Percentiles rank a stretch among this genome's conserved stretches.
phyloP scores from a whole-genome alignment of 345 rosid genomes.

The Leavenworthia alabamica region DNA sequence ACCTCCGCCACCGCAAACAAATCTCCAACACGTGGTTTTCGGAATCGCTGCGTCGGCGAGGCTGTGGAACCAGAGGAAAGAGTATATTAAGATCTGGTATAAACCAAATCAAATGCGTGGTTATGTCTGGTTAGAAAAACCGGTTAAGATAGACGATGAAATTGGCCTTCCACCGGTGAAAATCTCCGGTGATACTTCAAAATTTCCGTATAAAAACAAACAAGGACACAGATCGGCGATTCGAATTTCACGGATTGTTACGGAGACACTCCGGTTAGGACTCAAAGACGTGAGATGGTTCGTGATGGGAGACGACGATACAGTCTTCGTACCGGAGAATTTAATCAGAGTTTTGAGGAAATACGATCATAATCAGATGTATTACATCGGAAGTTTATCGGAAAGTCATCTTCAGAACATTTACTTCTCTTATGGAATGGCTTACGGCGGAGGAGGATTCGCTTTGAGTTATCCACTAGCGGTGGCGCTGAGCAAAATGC shows the following conservation, averaged over 20 bases:
- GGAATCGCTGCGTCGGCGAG: conserved; percentile 98
- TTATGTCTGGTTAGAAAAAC: conserved; percentile 73
- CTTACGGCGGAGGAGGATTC: conserved; percentile 98
- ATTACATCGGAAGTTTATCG: conserved; percentile 92
- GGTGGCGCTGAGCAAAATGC: conserved; percentile 74
- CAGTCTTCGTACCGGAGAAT: conserved; percentile 80
- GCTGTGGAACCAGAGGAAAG: conserved; percentile 77
- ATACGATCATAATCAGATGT: conserved; percentile 78
- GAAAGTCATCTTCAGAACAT: conserved; percentile 96
- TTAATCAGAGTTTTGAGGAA: conserved; percentile 62
- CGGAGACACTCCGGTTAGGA: conserved; percentile 73
- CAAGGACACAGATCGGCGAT: conserved; percentile 97
- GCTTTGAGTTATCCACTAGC: conserved; percentile 92
- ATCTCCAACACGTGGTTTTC: conserved; percentile 63
- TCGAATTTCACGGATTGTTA: conserved; percentile 79
- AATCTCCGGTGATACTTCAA: conserved; percentile 74
- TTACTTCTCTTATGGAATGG: conserved; percentile 92
- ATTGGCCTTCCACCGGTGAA: conserved; percentile 46
- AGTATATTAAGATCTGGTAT: conserved; percentile 90
- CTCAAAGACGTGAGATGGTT: conserved; percentile 78
- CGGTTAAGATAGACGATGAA: conserved; percentile 36
- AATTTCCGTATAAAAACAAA: conserved; percentile 59
- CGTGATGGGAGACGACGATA: conserved; percentile 98
- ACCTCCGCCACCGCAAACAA: conserved; percentile 33
- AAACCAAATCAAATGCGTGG: conserved; percentile 67